Evolutionary conservation across 2,329 filamentous ascomycete species (phyloP), one percentile per base, ranked within the genome.

Genomic region (Hymenoscyphus occultus): DNA sequence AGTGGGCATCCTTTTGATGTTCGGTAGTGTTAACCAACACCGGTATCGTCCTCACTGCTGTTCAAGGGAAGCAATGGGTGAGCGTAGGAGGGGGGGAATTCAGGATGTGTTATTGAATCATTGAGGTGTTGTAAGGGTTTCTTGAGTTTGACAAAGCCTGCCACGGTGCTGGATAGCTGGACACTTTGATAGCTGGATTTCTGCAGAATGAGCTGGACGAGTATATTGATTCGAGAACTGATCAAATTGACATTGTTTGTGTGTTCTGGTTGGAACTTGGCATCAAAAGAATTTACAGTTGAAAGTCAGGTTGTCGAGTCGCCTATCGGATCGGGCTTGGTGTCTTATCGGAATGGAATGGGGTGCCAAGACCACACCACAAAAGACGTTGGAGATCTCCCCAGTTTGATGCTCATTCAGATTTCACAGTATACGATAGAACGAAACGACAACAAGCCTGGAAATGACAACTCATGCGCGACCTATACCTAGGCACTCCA

Each of bases 91-190:
- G 67, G 64, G n/a, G 68, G 63, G 51, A 28, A 22, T 57, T 62
- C 42, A 22, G 19, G 67, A 64, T 64, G 68, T 80, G 78, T 81
- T 81, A 81, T 82, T 79, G 81, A 77, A 78, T 76, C 78, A 80
- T 80, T 64, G 59, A 68, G 14, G 45, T n/a, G 39, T 32, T 39
- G 32, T 14, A 39, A 31, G 31, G 12, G n/a, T 10, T 13, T 9
- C 42, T 22, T 35, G 14, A 22, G 22, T 14, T 19, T 39, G 39
- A 56, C 39, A 35, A 32, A 51, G 60, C 31, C 60, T 51, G 48
- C 60, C 60, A 62, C 60, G 56, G n/a, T 57, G 19, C 13, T 13
- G 3, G 28, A 28, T 28, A 28, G 28, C 28, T 28, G 28, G 28
- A 28, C 3, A 28, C 2, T 28, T 28, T 2, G 28, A 28, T 28